A percentile compares a stretch with the other conserved stretches of the same genome.
These are phyloP conservation scores for Tylopilus balloui DNA, from an alignment of 768 basidiomycete species.

Conservation along the genomic window DNA sequence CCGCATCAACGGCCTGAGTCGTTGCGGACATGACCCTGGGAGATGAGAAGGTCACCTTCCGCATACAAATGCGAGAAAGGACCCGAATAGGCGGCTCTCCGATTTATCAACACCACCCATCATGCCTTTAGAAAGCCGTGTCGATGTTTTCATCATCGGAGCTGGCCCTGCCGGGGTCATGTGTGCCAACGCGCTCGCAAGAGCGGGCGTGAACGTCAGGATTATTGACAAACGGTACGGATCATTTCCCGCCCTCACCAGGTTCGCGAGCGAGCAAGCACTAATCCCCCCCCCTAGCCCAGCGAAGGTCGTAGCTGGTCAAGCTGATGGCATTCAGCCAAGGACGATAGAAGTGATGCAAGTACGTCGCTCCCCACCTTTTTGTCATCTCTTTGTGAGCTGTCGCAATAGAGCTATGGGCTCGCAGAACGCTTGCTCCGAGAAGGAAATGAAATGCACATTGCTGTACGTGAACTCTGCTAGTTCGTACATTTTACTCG, in stretches of 20 bases:
- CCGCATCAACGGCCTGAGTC: no score
- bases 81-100: no score
- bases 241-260: background rate
- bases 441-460: conserved; percentile 66
- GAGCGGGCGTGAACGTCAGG: conserved; percentile 40
- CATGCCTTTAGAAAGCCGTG: conserved; percentile 26
- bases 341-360: conserved; percentile 54
- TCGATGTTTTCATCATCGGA: conserved; percentile 46
- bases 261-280: no score
- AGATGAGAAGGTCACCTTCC: no score
- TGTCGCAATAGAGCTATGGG: conserved; percentile 61
- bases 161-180: conserved; percentile 58
- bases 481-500: no score
- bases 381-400: background rate
- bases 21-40: no score
- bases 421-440: conserved; percentile 60
- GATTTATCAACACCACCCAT: background rate
- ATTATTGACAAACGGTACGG: conserved; percentile 45
- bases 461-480: no score
- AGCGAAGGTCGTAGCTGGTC: conserved; percentile 39
- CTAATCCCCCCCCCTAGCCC: conserved; percentile 30
- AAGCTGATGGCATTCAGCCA: conserved; percentile 55
- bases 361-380: conserved; percentile 18
- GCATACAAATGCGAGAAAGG: no score
- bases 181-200: conserved; percentile 53